These are phyloP conservation scores for Xylaria sp. DNA, from an alignment of 2,329 filamentous ascomycete species.

Conservation along the genomic window DNA sequence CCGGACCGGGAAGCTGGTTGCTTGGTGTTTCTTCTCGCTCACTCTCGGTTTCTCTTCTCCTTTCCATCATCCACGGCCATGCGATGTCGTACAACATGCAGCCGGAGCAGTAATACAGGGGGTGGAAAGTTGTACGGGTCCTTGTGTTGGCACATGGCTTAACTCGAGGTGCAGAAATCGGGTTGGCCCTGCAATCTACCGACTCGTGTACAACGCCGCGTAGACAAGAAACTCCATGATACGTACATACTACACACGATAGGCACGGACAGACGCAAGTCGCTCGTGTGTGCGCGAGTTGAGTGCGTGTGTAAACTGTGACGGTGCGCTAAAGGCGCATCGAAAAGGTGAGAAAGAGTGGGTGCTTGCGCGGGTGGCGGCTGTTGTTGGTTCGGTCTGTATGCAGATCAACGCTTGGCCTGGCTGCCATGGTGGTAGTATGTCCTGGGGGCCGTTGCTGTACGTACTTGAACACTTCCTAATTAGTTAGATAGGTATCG, in stretches of 20 bases:
- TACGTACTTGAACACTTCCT: no score
- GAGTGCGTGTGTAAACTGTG: neutral
- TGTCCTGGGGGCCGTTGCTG: neutral
- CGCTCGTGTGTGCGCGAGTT: neutral
- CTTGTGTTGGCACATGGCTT: conserved; percentile 11
- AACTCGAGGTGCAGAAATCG: conserved; percentile 3
- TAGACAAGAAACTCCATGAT: neutral
- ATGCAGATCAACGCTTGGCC: neutral
- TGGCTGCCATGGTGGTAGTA: neutral
- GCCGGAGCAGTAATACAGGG: neutral
- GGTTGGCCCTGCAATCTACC: conserved; percentile 16
- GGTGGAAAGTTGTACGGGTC: neutral
- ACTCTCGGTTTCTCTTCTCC: neutral
- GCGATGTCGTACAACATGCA: neutral
- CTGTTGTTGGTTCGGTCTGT: conserved; percentile 5
- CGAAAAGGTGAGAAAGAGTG: neutral
- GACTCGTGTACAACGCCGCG: conserved; percentile 4
- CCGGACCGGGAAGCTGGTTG: neutral
- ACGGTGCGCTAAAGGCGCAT: neutral
- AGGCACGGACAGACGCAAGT: neutral
- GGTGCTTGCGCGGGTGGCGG: neutral
- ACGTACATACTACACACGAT: neutral
- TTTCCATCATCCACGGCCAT: neutral
- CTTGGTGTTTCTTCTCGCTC: neutral
- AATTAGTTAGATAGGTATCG: neutral